Evolutionary conservation across 2,329 filamentous ascomycete species (phyloP).

Genomic region (Claviceps sp.): DNA sequence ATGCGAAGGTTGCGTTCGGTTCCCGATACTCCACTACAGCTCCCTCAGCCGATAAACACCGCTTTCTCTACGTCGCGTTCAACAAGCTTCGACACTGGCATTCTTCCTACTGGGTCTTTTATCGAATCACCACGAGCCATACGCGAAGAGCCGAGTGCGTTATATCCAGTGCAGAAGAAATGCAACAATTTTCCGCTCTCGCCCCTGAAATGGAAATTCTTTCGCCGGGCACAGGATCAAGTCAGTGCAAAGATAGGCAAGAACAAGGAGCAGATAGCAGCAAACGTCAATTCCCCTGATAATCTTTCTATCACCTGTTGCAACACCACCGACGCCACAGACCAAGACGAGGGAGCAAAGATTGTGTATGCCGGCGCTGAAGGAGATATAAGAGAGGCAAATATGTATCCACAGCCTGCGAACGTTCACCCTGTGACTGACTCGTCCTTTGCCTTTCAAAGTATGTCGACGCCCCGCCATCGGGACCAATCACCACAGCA

Average conservation of each 20-base stretch:
- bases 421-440: not conserved
- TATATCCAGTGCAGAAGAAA: constrained; percentile 33
- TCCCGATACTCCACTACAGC: constrained; percentile 29
- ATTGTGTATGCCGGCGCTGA: constrained; percentile 25
- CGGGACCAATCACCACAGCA: not conserved
- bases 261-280: constrained; percentile 26
- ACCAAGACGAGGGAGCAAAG: constrained; percentile 39
- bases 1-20: constrained; percentile 35
- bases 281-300: constrained; percentile 34
- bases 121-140: constrained; percentile 25
- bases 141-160: constrained; percentile 16
- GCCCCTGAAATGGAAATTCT: constrained; percentile 51
- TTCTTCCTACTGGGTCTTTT: constrained; percentile 44
- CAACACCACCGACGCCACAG: constrained; percentile 46
- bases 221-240: constrained; percentile 39
- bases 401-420: constrained; percentile 19
- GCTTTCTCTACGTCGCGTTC: constrained; percentile 34
- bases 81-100: constrained; percentile 42
- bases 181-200: constrained; percentile 40
- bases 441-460: not conserved
- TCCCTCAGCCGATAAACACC: constrained; percentile 42
- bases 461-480: not conserved
- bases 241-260: constrained; percentile 25
- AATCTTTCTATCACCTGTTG: constrained; percentile 46
- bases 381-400: constrained; percentile 37